These are phyloP conservation scores for Tuctoria greenei DNA, from an alignment of 176 grass and related monocot species.

Conservation along the genomic window DNA sequence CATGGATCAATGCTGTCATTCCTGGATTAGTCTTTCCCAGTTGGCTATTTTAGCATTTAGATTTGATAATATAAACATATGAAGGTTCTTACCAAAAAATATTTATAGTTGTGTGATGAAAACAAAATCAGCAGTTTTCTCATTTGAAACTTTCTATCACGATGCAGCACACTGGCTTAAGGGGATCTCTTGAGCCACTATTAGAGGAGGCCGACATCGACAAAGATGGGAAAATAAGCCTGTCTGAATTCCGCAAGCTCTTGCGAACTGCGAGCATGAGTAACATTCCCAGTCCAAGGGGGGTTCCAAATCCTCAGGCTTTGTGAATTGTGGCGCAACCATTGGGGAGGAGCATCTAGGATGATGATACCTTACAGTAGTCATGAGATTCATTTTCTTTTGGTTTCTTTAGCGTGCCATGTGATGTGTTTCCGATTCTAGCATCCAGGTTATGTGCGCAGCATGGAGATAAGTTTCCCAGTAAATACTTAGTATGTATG, in stretches of 20 bases:
- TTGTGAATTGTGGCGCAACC: constrained; percentile 17
- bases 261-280: constrained; percentile 90
- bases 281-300: constrained; percentile 75
- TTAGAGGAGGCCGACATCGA: constrained; percentile 87
- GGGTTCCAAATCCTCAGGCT: constrained; percentile 42
- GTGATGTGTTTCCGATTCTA: constrained; percentile 45
- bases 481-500: constrained; percentile 45
- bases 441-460: constrained; percentile 55
- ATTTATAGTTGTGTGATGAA: neutral
- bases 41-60: constrained; percentile 22
- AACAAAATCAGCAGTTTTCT: constrained; percentile 17
- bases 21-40: neutral
- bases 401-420: constrained; percentile 29
- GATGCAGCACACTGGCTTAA: constrained; percentile 75
- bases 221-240: constrained; percentile 87
- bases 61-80: neutral
- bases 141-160: constrained; percentile 29
- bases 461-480: constrained; percentile 8
- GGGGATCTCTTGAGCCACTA: constrained; percentile 80
- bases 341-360: neutral
- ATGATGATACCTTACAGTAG: constrained; percentile 19
- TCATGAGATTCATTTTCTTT: neutral
- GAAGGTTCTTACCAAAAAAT: neutral
- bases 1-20: neutral
- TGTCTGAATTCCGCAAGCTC: constrained; percentile 81